Base-by-base conservation (phyloP, 345 rosid species). In the Aquilaria yunnanensis region DNA sequence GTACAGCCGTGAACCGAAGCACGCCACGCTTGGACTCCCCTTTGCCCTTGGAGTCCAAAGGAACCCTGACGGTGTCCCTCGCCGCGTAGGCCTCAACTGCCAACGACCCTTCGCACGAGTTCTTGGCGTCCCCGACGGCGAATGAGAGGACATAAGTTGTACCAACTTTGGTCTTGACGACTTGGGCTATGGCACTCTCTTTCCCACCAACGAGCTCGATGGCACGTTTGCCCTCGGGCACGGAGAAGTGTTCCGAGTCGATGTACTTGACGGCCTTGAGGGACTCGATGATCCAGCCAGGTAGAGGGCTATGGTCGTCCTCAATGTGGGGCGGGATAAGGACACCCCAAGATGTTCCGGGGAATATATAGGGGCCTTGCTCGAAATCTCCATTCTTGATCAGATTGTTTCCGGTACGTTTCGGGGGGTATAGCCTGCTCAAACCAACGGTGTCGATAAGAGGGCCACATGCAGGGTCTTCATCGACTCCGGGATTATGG, bases 381-480 rank as follows among this genome's bases (percentile, higher is more conserved):
- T 90, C 92, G 48, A 87, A 90, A 56, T 81, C 61, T 13, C 88
- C 90, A 8, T 90, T 90, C 82, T 84, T 87, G 37, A 90, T 51
- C 68, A 83, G 54, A 67, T 90, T 87, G n/a, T 90, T 65, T 64
- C 70, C 45, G 0, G 76, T 64, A 23, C 79, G 85, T 59, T 70
- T 75, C 0, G 91, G 91, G 57, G 70, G 79, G 52, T 63, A 59
- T 56, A 87, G 46, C 34, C 69, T 70, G 80, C 84, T 89, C 48
- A 89, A 47, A 3, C 89, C 90, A 0, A 85, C 64, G 4, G 93
- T 73, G 56, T 87, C 97, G 13, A 92, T 75, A 64, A 92, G 77
- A 0, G 97, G 97, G 48, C 97, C 96, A 54, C 97, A 94, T 45
- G 95, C 95, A 0, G 91, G 80, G 47, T 86, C 88, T 56, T 90